Evolutionary conservation across 1,284 basidiomycete genomes (phyloP).

Genomic region (Amylostereum areolatum): DNA sequence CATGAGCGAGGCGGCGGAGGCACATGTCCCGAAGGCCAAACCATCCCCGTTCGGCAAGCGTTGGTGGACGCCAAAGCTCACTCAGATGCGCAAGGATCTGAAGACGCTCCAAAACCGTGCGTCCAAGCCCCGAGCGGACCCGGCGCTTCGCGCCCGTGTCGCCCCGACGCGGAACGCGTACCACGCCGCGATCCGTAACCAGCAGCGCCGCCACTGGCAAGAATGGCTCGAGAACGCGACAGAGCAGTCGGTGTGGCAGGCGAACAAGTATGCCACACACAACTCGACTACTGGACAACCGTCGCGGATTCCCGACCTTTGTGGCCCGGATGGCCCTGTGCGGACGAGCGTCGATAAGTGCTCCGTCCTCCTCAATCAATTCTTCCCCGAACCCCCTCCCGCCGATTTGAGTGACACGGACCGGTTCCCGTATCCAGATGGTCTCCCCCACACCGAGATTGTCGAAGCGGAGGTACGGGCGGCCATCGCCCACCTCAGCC

Average conservation of each 20-base stretch:
- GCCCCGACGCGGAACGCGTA: slow-evolving; percentile 20
- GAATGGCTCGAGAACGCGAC: slow-evolving; percentile 26
- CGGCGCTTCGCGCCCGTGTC: too few species aligned
- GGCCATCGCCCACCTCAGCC: slow-evolving; percentile 10
- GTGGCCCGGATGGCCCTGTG: slow-evolving; percentile 1
- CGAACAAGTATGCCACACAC: slow-evolving; percentile 22
- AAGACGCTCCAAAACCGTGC: slow-evolving; percentile 13
- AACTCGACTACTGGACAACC: slow-evolving; percentile 23
- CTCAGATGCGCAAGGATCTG: slow-evolving; percentile 3
- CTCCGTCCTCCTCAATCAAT: slow-evolving; percentile 18
- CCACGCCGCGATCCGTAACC: slow-evolving; percentile 18
- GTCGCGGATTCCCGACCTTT: slow-evolving; percentile 25
- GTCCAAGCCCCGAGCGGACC: slow-evolving; percentile 6
- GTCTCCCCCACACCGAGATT: slow-evolving; percentile 9
- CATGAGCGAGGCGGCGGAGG: slow-evolving; percentile 14
- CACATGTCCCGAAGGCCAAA: slow-evolving; percentile 12
- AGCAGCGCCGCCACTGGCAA: slow-evolving; percentile 28
- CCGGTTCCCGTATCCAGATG: too few species aligned
- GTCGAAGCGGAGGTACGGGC: slow-evolving; percentile 16
- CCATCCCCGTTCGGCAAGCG: slow-evolving; percentile 19
- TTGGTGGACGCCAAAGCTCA: slow-evolving; percentile 23
- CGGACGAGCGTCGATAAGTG: slow-evolving; percentile 23
- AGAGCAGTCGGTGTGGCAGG: slow-evolving; percentile 24
- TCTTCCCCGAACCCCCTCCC: slow-evolving; percentile 26
- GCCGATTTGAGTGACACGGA: too few species aligned